Base-by-base conservation (phyloP, 108 stramenopile species). In the Nannochloropsis salina region DNA sequence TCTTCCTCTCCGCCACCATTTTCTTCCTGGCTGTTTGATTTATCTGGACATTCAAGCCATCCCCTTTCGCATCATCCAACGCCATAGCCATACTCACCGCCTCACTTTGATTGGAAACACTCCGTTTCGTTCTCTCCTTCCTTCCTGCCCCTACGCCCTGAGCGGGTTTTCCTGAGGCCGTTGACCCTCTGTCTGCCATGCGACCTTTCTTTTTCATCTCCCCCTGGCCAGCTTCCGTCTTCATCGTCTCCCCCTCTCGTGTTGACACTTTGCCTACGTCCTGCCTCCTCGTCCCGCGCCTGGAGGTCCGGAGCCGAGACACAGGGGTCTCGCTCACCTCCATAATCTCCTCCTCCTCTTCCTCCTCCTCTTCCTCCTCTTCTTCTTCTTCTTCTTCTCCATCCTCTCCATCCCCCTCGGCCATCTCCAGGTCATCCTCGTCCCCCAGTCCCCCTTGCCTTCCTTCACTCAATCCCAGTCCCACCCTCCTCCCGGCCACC, bases 1-100 rank as follows among this genome's bases (percentile, higher is more conserved):
- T 87, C 43, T 87, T 87, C 80, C 80, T 83, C 9, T 83, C 83
- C 41, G 87, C 83, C 80, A 45, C 83, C 43, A 79, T 74, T 9
- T 83, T 83, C 80, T 87, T 87, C 80, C 84, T 87, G 9, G 83
- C 83, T 15, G 83, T n/a, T 31, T 80, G 83, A 80, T 87, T 87
- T 10, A 84, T 44, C 80, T 87, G 87, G 3, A 83, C 83, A 80
- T 87, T 87, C 83, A 87, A 44, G 22, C 45, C 87, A 9, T 74
- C 83, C 44, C 84, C 87, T 5, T 21, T 83, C 45, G 79, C 87
- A 6, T 84, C 74, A 80, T 84, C 83, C 8, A 83, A 44, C n/a
- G 83, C 83, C 40, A 87, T 41, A 41, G 42, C 80, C 6, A 79
- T 79, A 8, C 83, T 83, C 9, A 83, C 79, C 1, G 87, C 74